phyloP scores from a whole-genome alignment of 2,329 filamentous ascomycete species.

The Microascus cirrosus region DNA sequence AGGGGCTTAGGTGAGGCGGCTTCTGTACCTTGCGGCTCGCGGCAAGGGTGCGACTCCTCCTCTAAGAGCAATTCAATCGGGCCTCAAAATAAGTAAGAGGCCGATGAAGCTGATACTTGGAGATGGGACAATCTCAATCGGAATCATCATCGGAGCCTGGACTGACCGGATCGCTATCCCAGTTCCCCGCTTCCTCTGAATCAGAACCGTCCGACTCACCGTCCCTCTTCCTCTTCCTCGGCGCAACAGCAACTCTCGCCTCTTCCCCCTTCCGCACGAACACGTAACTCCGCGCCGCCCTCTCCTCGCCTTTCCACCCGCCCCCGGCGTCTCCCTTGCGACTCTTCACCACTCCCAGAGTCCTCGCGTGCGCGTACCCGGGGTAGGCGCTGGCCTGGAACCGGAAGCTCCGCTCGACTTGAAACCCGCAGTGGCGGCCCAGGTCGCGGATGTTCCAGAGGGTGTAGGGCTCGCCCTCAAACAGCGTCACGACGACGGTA shows the following conservation, averaged over 20 bases:
- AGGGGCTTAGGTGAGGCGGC: too few relatives aligned
- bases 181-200: constrained; percentile 5
- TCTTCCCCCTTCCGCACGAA: constrained; percentile 49
- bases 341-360: constrained; percentile 51
- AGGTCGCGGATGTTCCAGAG: constrained; percentile 91
- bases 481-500: constrained; percentile 71
- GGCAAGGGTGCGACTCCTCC: too few relatives aligned
- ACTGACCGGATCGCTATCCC: neutral
- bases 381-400: constrained; percentile 60
- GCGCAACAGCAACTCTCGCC: constrained; percentile 12
- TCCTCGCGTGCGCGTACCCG: constrained; percentile 63
- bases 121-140: neutral
- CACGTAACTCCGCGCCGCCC: constrained; percentile 44
- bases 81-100: too few relatives aligned
- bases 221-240: constrained; percentile 19
- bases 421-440: constrained; percentile 63
- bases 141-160: neutral
- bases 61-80: too few relatives aligned
- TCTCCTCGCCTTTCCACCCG: constrained; percentile 29
- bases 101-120: too few relatives aligned
- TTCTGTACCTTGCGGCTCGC: too few relatives aligned
- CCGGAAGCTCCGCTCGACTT: constrained; percentile 57
- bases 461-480: constrained; percentile 89
- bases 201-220: constrained; percentile 20
- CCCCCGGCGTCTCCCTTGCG: constrained; percentile 31